A percentile compares a stretch with the other conserved stretches of the same genome.
These are phyloP conservation scores for Boletus reticuloceps DNA, from an alignment of 768 basidiomycete species.

Conservation along the genomic window DNA sequence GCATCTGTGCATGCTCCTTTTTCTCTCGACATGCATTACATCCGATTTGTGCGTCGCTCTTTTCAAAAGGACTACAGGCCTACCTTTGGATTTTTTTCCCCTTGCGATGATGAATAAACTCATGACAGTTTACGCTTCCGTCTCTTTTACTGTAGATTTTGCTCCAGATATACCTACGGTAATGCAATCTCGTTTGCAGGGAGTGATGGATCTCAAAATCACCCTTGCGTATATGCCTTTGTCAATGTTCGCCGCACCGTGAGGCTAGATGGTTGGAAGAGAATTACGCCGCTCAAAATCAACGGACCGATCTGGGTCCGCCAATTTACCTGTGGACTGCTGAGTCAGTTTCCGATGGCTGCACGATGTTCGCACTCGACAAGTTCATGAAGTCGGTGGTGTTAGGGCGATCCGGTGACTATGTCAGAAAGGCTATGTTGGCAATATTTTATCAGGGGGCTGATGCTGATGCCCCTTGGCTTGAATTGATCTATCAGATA, in stretches of 20 bases:
- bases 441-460: too few species aligned
- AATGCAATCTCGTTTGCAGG: not conserved
- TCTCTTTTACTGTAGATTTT: not conserved
- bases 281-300: too few species aligned
- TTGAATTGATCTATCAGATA: too few species aligned
- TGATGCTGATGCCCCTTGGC: too few species aligned
- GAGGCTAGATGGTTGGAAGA: too few species aligned
- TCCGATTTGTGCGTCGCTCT: not conserved
- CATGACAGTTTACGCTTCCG: conserved; percentile 3
- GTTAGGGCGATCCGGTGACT: too few species aligned
- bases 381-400: too few species aligned
- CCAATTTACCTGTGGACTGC: too few species aligned
- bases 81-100: not conserved
- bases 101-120: not conserved
- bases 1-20: not conserved
- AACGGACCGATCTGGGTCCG: too few species aligned
- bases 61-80: not conserved
- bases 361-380: too few species aligned
- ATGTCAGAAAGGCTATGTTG: too few species aligned
- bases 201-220: not conserved
- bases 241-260: not conserved
- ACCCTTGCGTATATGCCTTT: not conserved
- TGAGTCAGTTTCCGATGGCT: too few species aligned
- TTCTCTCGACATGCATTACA: not conserved
- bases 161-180: not conserved